These are phyloP conservation scores for Cystoisospora suis DNA, from an alignment of 169 alveolate genomes.

Conservation along the genomic window DNA sequence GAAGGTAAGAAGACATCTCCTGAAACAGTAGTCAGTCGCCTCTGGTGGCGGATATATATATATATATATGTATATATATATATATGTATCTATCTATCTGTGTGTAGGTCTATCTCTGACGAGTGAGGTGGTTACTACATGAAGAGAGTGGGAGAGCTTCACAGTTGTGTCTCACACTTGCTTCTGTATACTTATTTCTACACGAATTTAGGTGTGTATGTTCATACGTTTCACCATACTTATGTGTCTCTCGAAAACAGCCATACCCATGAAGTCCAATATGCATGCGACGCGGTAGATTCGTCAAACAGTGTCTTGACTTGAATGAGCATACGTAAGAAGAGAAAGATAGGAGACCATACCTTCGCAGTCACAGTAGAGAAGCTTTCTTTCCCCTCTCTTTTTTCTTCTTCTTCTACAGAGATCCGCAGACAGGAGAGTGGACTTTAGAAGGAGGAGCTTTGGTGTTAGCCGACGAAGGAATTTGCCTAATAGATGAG, in stretches of 20 bases:
- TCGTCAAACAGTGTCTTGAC: background rate
- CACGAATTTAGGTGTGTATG: background rate
- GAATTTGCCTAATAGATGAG: slow-evolving; percentile 97
- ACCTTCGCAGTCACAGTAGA: slow-evolving; percentile 86
- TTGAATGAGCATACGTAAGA: background rate
- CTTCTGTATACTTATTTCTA: background rate
- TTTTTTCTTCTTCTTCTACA: slow-evolving; percentile 66
- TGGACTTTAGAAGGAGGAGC: slow-evolving; percentile 99
- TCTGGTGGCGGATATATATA: background rate
- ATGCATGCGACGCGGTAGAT: background rate
- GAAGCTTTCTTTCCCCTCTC: background rate
- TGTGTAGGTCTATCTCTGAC: background rate
- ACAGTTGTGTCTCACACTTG: background rate
- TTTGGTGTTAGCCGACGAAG: slow-evolving; percentile 98
- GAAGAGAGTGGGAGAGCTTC: too few relatives aligned
- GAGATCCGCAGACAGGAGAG: slow-evolving; percentile 96
- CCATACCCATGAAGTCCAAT: background rate
- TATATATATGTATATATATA: too few relatives aligned
- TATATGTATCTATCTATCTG: background rate
- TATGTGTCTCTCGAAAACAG: background rate
- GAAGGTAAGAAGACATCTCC: slow-evolving; percentile 69
- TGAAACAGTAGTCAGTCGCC: too few relatives aligned
- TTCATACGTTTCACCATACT: background rate
- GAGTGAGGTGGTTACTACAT: too few relatives aligned
- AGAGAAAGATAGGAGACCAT: background rate